Percentiles rank a stretch among this genome's conserved stretches.
phyloP scores from a whole-genome alignment of 2,329 filamentous ascomycete species.

The Pseudogymnoascus sp. region DNA sequence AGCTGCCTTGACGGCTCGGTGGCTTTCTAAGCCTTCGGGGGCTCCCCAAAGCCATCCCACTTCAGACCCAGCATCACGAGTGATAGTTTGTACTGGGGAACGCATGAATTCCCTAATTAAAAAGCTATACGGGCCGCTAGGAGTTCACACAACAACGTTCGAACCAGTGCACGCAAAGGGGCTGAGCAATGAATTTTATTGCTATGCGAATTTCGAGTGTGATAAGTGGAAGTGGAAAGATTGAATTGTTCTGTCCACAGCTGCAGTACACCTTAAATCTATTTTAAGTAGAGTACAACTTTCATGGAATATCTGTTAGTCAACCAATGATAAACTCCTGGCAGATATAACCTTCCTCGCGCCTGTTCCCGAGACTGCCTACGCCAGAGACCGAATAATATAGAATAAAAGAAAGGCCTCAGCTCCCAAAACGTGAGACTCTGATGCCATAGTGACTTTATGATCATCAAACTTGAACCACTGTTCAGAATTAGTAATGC shows the following conservation, averaged over 20 bases:
- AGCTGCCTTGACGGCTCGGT: slow-evolving; percentile 70
- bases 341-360: neutral
- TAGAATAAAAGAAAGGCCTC: slow-evolving; percentile 93
- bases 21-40: slow-evolving; percentile 48
- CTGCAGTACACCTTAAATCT: neutral
- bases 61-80: slow-evolving; percentile 12
- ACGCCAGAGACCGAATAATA: slow-evolving; percentile 55
- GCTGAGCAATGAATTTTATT: slow-evolving; percentile 73
- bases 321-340: neutral
- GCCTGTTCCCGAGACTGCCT: slow-evolving; percentile 15
- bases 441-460: slow-evolving; percentile 74
- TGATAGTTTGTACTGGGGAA: slow-evolving; percentile 72
- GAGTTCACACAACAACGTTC: slow-evolving; percentile 58
- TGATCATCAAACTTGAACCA: slow-evolving; percentile 98
- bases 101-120: slow-evolving; percentile 59
- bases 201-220: slow-evolving; percentile 71
- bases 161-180: slow-evolving; percentile 63
- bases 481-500: slow-evolving; percentile 34
- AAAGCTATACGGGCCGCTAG: slow-evolving; percentile 60
- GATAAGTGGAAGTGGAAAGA: slow-evolving; percentile 39
- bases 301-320: neutral
- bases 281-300: neutral
- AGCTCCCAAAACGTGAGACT: slow-evolving; percentile 76
- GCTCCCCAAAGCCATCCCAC: neutral
- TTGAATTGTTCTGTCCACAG: neutral